A percentile compares a stretch with the other conserved stretches of the same genome.
Conservation (phyloP, 1,284 basidiomycete genomes). For the Trichosporon sp. region DNA sequence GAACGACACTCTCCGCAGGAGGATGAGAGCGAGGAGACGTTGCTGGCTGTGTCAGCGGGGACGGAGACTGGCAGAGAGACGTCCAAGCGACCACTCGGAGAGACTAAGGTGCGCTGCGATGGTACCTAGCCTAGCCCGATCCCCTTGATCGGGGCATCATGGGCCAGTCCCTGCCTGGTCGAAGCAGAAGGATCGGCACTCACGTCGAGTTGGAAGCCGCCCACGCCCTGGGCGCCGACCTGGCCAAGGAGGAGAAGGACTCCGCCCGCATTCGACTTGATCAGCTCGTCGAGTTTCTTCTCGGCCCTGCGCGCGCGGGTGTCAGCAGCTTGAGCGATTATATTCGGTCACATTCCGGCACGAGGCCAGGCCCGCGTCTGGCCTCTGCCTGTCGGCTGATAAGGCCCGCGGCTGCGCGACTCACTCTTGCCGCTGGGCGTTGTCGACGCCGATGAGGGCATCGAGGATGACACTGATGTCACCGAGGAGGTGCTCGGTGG, state of each 20-base stretch:
- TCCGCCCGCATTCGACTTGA: constrained; percentile 30
- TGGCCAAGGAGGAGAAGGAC: constrained; percentile 40
- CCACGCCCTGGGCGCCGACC: constrained; percentile 43
- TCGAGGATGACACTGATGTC: constrained; percentile 37
- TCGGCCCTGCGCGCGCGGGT: constrained; percentile 30
- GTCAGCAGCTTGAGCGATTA: neutral
- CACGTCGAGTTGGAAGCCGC: constrained; percentile 46
- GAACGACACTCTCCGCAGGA: constrained; percentile 40
- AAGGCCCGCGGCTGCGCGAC: constrained; percentile 8
- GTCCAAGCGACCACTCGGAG: neutral
- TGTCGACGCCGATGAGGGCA: constrained; percentile 35
- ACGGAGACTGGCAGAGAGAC: neutral
- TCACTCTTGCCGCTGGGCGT: constrained; percentile 33
- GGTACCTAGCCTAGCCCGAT: too few relatives aligned
- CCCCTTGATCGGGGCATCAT: too few relatives aligned
- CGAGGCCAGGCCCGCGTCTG: neutral
- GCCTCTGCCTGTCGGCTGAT: neutral
- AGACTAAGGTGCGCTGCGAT: neutral
- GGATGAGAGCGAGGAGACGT: constrained; percentile 37
- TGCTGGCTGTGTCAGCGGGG: constrained; percentile 24
- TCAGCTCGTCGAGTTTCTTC: constrained; percentile 28
- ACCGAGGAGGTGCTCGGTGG: constrained; percentile 43
- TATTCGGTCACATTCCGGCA: neutral
- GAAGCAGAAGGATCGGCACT: constrained; percentile 7
- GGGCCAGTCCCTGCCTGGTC: neutral